These are phyloP conservation scores for Leccinum subgranulosum DNA, from an alignment of 768 basidiomycete species.

Conservation along the genomic window DNA sequence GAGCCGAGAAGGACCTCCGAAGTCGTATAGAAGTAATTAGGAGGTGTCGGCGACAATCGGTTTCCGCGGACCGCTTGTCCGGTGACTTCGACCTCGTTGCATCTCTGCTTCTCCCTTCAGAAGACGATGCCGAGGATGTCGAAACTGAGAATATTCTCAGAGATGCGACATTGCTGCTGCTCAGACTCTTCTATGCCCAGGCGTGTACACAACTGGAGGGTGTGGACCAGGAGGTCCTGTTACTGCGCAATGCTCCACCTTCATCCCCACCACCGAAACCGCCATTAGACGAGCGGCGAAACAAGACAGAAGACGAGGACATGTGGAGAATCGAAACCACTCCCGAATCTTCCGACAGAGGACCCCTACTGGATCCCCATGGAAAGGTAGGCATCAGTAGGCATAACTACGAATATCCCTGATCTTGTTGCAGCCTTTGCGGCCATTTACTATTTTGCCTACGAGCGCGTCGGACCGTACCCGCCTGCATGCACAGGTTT, in stretches of 20 bases:
- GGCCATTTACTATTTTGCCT: constrained; percentile 92
- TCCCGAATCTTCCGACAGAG: constrained; percentile 43
- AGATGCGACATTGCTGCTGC: constrained; percentile 63
- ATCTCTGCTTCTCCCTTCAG: constrained; percentile 50
- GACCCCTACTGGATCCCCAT: constrained; percentile 65
- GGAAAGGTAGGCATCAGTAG: constrained; percentile 59
- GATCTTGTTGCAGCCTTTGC: constrained; percentile 57
- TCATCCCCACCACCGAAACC: constrained; percentile 32
- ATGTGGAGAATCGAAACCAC: constrained; percentile 75
- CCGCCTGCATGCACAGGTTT: constrained; percentile 75
- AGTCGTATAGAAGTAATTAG: constrained; percentile 60
- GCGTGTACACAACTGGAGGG: constrained; percentile 65
- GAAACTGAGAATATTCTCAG: constrained; percentile 66
- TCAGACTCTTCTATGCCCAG: constrained; percentile 70
- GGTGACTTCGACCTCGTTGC: constrained; percentile 63
- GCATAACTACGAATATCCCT: background rate
- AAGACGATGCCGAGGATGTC: constrained; percentile 46
- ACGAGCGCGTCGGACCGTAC: constrained; percentile 64
- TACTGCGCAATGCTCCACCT: constrained; percentile 55
- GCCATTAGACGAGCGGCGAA: constrained; percentile 36
- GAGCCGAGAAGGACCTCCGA: constrained; percentile 79
- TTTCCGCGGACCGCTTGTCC: constrained; percentile 30
- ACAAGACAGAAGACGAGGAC: constrained; percentile 42
- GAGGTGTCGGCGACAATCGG: constrained; percentile 47
- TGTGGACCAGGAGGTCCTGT: constrained; percentile 66